Percentiles rank a stretch among this genome's conserved stretches.
Conservation (phyloP, 2,329 filamentous ascomycete genomes). For the Helminthosporium solani region DNA sequence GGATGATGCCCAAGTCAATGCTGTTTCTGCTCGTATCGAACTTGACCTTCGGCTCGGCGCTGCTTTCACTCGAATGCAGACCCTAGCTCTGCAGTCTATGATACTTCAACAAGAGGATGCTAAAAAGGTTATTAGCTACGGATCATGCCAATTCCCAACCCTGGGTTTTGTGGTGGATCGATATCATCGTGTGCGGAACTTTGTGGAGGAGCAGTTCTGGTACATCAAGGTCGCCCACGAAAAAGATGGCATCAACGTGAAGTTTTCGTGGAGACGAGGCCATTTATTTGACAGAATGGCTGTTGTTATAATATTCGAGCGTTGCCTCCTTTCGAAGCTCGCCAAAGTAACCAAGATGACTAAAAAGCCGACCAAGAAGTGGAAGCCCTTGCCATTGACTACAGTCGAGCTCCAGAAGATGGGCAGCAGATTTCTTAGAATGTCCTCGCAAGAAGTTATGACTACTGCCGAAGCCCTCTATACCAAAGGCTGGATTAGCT, state of each 20-base stretch:
- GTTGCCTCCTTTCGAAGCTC: slow-evolving; percentile 72
- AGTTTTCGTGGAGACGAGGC: slow-evolving; percentile 79
- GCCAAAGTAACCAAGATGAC: slow-evolving; percentile 83
- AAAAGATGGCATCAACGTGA: slow-evolving; percentile 75
- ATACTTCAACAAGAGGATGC: slow-evolving; percentile 63
- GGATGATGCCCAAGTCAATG: slow-evolving; percentile 83
- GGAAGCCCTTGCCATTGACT: slow-evolving; percentile 88
- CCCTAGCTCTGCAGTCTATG: slow-evolving; percentile 71
- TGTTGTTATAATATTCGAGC: slow-evolving; percentile 79
- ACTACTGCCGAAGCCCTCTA: slow-evolving; percentile 81
- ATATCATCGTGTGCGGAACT: slow-evolving; percentile 91
- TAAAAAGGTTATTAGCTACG: slow-evolving; percentile 73
- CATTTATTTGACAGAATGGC: slow-evolving; percentile 86
- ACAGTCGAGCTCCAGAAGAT: slow-evolving; percentile 97
- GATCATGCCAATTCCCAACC: slow-evolving; percentile 96
- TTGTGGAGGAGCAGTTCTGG: slow-evolving; percentile 92
- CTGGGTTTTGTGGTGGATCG: slow-evolving; percentile 95
- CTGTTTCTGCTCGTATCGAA: slow-evolving; percentile 86
- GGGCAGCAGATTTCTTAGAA: slow-evolving; percentile 82
- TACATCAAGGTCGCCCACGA: slow-evolving; percentile 79
- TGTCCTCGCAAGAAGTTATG: slow-evolving; percentile 92
- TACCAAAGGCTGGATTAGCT: slow-evolving; percentile 94
- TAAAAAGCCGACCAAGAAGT: slow-evolving; percentile 90
- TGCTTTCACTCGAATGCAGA: slow-evolving; percentile 87
- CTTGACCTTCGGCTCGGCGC: slow-evolving; percentile 88